These are phyloP conservation scores for Suillus subluteus DNA, from an alignment of 768 basidiomycete species.

Conservation along the genomic window DNA sequence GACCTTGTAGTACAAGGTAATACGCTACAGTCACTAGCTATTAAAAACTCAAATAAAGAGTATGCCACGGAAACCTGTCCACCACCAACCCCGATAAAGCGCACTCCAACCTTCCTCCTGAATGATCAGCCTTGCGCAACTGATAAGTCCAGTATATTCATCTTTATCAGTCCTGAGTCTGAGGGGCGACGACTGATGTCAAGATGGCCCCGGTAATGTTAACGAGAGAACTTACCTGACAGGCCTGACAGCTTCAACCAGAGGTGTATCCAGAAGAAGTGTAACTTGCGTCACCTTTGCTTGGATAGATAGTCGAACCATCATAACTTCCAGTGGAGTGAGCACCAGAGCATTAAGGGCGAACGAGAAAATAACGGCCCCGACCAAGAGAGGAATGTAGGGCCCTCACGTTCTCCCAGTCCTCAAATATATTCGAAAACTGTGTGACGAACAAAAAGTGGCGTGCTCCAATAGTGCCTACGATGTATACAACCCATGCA, in stretches of 20 bases:
- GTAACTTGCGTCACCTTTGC: not conserved
- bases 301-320: slow-evolving; percentile 11
- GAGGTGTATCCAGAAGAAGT: not conserved
- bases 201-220: not conserved
- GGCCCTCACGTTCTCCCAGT: slow-evolving; percentile 5
- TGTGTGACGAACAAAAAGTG: not conserved
- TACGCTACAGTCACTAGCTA: too few relatives aligned
- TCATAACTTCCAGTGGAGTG: slow-evolving; percentile 31
- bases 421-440: not conserved
- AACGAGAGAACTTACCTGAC: not conserved
- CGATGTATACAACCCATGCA: slow-evolving; percentile 1
- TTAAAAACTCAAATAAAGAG: slow-evolving; percentile 2
- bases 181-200: not conserved
- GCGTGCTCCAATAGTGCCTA: not conserved
- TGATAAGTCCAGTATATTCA: slow-evolving; percentile 16
- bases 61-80: slow-evolving; percentile 22
- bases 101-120: slow-evolving; percentile 41
- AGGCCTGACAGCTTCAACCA: not conserved
- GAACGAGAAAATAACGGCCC: slow-evolving; percentile 10
- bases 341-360: slow-evolving; percentile 13
- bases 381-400: slow-evolving; percentile 16
- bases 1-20: too few relatives aligned
- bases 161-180: not conserved
- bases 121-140: slow-evolving; percentile 35
- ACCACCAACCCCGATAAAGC: slow-evolving; percentile 40